Conservation (phyloP, 1,284 basidiomycete genomes). For the Austroboletus novae-zelandiae region DNA sequence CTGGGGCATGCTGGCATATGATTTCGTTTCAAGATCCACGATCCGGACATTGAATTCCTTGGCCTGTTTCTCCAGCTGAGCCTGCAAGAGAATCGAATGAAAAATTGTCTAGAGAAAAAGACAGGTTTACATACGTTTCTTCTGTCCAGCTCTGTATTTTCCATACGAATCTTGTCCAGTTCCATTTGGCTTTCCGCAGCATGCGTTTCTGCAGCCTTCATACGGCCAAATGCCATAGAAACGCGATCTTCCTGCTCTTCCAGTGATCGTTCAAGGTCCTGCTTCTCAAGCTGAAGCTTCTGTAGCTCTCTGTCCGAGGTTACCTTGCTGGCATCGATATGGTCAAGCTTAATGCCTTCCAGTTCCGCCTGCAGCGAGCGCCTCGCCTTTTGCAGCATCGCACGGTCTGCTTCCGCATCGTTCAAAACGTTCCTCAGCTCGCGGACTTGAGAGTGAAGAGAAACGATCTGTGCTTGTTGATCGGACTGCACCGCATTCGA, state of each 20-base stretch:
- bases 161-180: constrained; percentile 68
- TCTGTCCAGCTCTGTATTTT: constrained; percentile 77
- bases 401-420: constrained; percentile 79
- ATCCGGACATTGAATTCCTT: constrained; percentile 80
- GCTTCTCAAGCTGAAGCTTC: constrained; percentile 71
- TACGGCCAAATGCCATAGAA: constrained; percentile 66
- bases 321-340: constrained; percentile 67
- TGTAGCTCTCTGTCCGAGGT: constrained; percentile 75
- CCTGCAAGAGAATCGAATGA: constrained; percentile 42
- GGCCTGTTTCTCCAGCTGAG: constrained; percentile 76
- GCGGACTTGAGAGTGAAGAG: constrained; percentile 80
- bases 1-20: constrained; percentile 64
- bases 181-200: constrained; percentile 75
- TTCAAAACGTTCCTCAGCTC: constrained; percentile 79
- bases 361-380: constrained; percentile 76
- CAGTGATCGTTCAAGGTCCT: constrained; percentile 74
- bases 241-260: constrained; percentile 78
- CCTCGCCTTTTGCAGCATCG: constrained; percentile 79
- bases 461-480: constrained; percentile 80
- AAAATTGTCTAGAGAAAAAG: background rate
- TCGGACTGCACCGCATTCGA: constrained; percentile 72
- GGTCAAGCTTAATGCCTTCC: constrained; percentile 75
- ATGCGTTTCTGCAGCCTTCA: constrained; percentile 77
- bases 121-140: constrained; percentile 56
- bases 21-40: constrained; percentile 78